A percentile compares a stretch with the other conserved stretches of the same genome.
phyloP scores from a whole-genome alignment of 352 stramenopile species.

The Globisporangium rhizosaccharum region DNA sequence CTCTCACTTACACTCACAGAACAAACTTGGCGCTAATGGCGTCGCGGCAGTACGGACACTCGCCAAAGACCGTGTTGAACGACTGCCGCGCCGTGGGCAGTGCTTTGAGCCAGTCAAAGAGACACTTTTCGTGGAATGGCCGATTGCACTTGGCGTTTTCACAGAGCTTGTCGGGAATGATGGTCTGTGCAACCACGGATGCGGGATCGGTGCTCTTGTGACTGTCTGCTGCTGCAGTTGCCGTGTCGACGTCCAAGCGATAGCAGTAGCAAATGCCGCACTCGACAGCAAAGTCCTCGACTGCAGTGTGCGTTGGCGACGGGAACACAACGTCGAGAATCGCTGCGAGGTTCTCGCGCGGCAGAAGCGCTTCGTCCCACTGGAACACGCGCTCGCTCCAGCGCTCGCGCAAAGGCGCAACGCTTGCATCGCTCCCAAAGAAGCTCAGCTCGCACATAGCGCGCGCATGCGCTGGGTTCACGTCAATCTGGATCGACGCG shows the following conservation, averaged over 20 bases:
- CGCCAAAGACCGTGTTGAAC: constrained; percentile 87
- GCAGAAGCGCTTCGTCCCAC: constrained; percentile 48
- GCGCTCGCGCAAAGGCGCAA: constrained; percentile 42
- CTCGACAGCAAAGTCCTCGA: constrained; percentile 74
- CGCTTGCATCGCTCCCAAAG: constrained; percentile 63
- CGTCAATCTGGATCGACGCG: constrained; percentile 70
- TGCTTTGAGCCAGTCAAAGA: constrained; percentile 88
- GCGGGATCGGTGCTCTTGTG: background rate
- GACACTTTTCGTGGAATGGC: constrained; percentile 83
- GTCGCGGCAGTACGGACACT: constrained; percentile 88
- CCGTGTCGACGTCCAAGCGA: constrained; percentile 32
- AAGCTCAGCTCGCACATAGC: constrained; percentile 61
- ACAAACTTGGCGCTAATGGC: constrained; percentile 78
- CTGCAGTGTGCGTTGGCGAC: constrained; percentile 35
- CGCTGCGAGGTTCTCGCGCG: constrained; percentile 65
- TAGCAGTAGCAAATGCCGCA: constrained; percentile 90
- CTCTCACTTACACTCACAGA: background rate
- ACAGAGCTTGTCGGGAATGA: constrained; percentile 80
- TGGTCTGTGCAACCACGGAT: constrained; percentile 12
- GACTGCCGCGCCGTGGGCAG: constrained; percentile 85
- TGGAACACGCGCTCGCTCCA: constrained; percentile 50
- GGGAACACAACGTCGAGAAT: constrained; percentile 61
- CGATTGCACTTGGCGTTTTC: constrained; percentile 82
- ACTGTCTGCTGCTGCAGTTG: background rate
- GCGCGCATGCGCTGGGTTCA: constrained; percentile 35